A percentile compares a stretch with the other conserved stretches of the same genome.
phyloP scores from a whole-genome alignment of 805 yeast genomes.

The Starmerella floricola region DNA sequence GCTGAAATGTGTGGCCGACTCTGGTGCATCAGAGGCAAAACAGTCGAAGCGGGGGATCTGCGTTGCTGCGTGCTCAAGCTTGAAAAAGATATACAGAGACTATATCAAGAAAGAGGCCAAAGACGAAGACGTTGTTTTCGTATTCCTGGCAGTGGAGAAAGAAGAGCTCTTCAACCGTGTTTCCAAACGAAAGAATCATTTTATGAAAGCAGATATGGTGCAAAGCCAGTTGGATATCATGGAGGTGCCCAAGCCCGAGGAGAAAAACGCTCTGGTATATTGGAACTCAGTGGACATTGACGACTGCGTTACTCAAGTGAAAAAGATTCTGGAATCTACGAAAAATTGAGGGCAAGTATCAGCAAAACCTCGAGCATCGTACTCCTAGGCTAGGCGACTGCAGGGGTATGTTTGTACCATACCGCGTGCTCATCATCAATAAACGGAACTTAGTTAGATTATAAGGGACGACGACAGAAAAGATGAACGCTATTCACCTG shows the following conservation, averaged over 20 bases:
- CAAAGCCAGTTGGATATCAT: slow-evolving; percentile 62
- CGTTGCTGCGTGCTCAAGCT: slow-evolving; percentile 74
- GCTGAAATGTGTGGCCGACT: slow-evolving; percentile 43
- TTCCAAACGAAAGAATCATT: slow-evolving; percentile 56
- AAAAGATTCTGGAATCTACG: neutral
- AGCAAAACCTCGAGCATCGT: no score
- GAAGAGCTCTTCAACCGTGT: slow-evolving; percentile 54
- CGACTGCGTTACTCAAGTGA: slow-evolving; percentile 10
- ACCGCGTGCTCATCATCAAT: no score
- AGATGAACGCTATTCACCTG: no score
- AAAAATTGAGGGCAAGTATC: no score
- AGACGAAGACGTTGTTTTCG: slow-evolving; percentile 36
- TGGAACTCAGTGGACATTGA: slow-evolving; percentile 16
- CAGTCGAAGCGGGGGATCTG: slow-evolving; percentile 26
- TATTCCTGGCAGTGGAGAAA: slow-evolving; percentile 54
- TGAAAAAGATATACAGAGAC: slow-evolving; percentile 64
- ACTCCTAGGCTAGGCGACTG: no score
- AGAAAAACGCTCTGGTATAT: slow-evolving; percentile 18
- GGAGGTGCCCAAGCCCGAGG: slow-evolving; percentile 47
- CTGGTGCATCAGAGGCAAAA: slow-evolving; percentile 30
- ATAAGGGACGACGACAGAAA: no score
- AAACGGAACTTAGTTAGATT: no score
- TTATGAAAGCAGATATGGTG: slow-evolving; percentile 79
- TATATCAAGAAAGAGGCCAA: slow-evolving; percentile 34
- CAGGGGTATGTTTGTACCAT: no score